These are phyloP conservation scores for Exophiala sp. DNA, from an alignment of 2,329 filamentous ascomycete genomes.

Conservation along the genomic window DNA sequence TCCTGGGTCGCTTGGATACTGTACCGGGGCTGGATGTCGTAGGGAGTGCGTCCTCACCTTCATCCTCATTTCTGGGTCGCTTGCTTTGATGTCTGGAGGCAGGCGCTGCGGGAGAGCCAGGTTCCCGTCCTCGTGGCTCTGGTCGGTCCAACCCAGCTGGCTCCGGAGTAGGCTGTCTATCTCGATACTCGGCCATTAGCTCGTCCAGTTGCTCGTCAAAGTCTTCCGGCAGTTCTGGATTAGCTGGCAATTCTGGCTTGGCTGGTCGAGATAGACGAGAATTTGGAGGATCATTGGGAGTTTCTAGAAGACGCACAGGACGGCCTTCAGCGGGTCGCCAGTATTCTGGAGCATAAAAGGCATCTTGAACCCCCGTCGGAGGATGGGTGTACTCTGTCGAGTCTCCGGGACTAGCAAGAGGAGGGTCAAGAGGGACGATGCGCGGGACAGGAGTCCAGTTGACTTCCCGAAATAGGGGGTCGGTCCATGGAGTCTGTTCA, in stretches of 20 bases:
- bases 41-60: background rate
- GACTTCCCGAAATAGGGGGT: conserved; percentile 11
- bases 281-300: background rate
- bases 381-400: background rate
- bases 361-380: conserved; percentile 6
- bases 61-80: background rate
- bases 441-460: conserved; percentile 15
- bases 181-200: background rate
- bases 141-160: background rate
- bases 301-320: conserved; percentile 5
- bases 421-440: conserved; percentile 4
- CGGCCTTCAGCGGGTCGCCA: conserved; percentile 12
- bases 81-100: background rate
- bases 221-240: background rate
- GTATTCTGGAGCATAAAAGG: conserved; percentile 3
- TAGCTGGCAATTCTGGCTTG: background rate
- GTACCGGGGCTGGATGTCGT: background rate
- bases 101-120: background rate
- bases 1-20: background rate
- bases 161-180: background rate
- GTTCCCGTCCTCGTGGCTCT: background rate
- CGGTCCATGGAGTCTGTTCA: conserved; percentile 1
- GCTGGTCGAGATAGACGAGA: background rate
- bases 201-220: background rate
- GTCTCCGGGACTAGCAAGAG: conserved; percentile 1